Evolutionary conservation across 169 alveolate species (phyloP).

Genomic region (Plasmodium coatneyi): DNA sequence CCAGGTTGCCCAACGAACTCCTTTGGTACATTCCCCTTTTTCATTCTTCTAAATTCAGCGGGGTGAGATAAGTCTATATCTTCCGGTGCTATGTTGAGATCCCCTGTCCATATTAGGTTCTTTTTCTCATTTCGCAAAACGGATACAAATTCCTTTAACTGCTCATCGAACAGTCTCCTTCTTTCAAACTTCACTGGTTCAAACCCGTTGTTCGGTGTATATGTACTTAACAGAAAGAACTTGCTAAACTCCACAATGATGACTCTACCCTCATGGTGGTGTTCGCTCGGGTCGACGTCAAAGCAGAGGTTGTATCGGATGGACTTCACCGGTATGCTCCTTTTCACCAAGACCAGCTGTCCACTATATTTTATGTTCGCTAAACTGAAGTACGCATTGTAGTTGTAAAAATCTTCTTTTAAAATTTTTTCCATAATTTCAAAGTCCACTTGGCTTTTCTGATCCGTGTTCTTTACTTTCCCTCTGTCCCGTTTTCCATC

Average conservation of each 20-base stretch:
- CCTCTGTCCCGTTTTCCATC: slow-evolving; percentile 49
- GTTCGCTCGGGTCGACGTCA: slow-evolving; percentile 35
- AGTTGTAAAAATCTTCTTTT: slow-evolving; percentile 50
- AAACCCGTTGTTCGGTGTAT: slow-evolving; percentile 69
- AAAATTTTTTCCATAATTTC: slow-evolving; percentile 18
- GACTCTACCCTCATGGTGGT: slow-evolving; percentile 55
- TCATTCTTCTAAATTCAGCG: slow-evolving; percentile 64
- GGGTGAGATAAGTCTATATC: slow-evolving; percentile 68
- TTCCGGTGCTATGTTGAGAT: slow-evolving; percentile 71
- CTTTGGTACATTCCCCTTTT: slow-evolving; percentile 68
- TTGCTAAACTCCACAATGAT: slow-evolving; percentile 23
- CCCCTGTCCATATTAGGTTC: slow-evolving; percentile 67
- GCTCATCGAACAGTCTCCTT: slow-evolving; percentile 56
- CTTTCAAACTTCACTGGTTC: slow-evolving; percentile 35
- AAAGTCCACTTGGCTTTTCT: slow-evolving; percentile 45
- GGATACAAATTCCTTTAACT: slow-evolving; percentile 38
- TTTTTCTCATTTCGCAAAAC: not conserved
- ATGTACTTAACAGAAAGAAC: slow-evolving; percentile 47
- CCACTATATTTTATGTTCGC: slow-evolving; percentile 75
- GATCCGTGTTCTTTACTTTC: slow-evolving; percentile 42
- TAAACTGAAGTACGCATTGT: slow-evolving; percentile 68
- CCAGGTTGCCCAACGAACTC: slow-evolving; percentile 73
- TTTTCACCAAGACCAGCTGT: slow-evolving; percentile 41
- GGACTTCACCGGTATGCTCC: slow-evolving; percentile 28
- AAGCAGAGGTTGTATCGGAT: slow-evolving; percentile 30